These are phyloP conservation scores for Arxiozyma slooffiae DNA, from an alignment of 1,139 yeast species.

Conservation along the genomic window DNA sequence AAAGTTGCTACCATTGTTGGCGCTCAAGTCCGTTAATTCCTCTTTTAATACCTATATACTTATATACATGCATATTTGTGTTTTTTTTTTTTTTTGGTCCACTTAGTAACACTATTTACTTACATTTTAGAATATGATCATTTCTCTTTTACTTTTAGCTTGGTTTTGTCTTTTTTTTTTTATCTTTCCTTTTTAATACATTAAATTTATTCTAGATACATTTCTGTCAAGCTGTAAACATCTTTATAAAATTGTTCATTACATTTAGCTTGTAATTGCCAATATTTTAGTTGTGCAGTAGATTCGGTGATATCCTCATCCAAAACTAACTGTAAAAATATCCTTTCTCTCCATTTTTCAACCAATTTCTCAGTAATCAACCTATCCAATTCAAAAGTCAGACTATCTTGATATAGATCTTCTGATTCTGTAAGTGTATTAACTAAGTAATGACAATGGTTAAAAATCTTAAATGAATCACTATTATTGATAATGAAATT, in stretches of 20 bases:
- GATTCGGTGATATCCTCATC: constrained; percentile 8
- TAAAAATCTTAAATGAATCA: not conserved
- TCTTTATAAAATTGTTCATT: constrained; percentile 19
- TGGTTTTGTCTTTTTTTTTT: no score
- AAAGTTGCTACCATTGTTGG: constrained; percentile 55
- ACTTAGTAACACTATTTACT: no score
- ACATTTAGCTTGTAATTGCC: constrained; percentile 20
- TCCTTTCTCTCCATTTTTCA: not conserved
- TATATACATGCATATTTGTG: no score
- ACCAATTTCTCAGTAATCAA: constrained; percentile 6
- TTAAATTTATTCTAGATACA: not conserved
- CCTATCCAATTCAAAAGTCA: constrained; percentile 16
- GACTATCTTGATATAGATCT: constrained; percentile 14
- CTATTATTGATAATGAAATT: constrained; percentile 11
- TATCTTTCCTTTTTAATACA: no score
- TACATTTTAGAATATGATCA: no score
- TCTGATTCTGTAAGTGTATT: constrained; percentile 7
- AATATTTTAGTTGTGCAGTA: constrained; percentile 19
- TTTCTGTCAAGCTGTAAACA: constrained; percentile 8
- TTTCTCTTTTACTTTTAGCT: no score
- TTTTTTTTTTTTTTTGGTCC: no score
- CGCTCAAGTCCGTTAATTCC: constrained; percentile 60
- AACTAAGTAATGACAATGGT: constrained; percentile 3
- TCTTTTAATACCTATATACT: not conserved
- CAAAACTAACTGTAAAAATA: not conserved